A percentile compares a stretch with the other conserved stretches of the same genome.
phyloP scores from a whole-genome alignment of 495 filamentous ascomycete species.

The Chaetomium cochliodes region DNA sequence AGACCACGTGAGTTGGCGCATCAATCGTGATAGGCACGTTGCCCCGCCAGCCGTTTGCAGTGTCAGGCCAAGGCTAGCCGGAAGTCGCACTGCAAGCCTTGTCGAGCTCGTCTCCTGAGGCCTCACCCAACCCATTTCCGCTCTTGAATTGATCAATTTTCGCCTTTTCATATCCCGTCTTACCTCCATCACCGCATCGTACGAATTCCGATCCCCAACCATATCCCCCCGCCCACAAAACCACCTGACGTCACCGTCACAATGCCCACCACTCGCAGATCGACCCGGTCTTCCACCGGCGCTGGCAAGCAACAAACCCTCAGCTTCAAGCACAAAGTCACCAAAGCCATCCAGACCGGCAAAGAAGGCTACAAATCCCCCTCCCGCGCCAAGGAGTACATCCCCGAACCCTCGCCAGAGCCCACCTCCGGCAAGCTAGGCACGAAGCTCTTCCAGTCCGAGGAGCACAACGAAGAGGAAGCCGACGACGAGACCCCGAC shows the following conservation, averaged over 20 bases:
- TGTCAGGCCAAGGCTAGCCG: background rate
- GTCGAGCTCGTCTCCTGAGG: background rate
- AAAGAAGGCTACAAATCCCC: conserved; percentile 50
- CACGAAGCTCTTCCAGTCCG: background rate
- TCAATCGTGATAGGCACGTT: conserved; percentile 29
- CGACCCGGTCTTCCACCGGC: conserved; percentile 44
- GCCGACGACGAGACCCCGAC: conserved; percentile 21
- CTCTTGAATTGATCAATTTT: background rate
- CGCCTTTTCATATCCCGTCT: background rate
- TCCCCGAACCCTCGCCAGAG: conserved; percentile 31
- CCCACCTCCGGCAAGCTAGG: conserved; percentile 13
- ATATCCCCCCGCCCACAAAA: background rate
- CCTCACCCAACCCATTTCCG: background rate
- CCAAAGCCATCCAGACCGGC: conserved; percentile 63
- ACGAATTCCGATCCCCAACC: background rate
- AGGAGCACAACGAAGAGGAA: background rate
- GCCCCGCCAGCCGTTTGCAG: conserved; percentile 32
- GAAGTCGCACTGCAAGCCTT: background rate
- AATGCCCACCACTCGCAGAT: conserved; percentile 71
- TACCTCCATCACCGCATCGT: background rate
- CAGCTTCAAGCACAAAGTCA: conserved; percentile 72
- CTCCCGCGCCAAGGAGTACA: conserved; percentile 23
- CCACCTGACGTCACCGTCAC: conserved; percentile 33
- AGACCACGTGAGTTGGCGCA: conserved; percentile 33
- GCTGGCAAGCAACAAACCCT: conserved; percentile 65